Base-by-base conservation (phyloP, 768 basidiomycete genomes). In the Suillus fuscotomentosus region DNA sequence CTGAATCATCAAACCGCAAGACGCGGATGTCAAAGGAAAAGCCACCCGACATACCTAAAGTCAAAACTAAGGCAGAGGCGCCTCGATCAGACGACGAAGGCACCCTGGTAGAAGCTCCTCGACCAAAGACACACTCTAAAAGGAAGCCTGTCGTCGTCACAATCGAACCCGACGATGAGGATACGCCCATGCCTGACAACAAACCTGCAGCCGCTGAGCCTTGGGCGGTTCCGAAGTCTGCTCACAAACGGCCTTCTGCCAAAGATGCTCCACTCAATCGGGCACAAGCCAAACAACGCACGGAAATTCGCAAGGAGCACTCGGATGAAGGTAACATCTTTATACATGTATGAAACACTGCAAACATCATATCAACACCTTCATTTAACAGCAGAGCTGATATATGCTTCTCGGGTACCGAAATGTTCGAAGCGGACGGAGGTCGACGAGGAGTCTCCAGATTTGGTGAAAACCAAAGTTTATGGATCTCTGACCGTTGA, bases 21-120 rank as follows among this genome's bases (percentile, higher is more conserved):
- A 9, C 17, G 17, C 38, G 38, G 39, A 36, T 11, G 5, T 17
- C 41, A 17, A 59, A 42, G 41, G 27, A 22, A 62, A 34, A 60
- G 24, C 4, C 31, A 43, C 60, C 56, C 10, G 60, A 22, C 42
- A 45, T n/a, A 51, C 48, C 36, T 8, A 64, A 47, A 61, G 3
- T 50, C 5, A 73, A 69, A 43, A 13, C 60, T 38, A 69, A 50
- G 20, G 38, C 34, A 5, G 13, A 60, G 38, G 20, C 39, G 17
- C 22, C 24, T 22, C 65, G 60, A 61, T n/a, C 38, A 75, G 74
- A 75, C 48, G 75, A 75, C 39, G 75, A 76, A 10, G 61, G 34
- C 47, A 72, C 68, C 2, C 70, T 75, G 1, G 72, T 73, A 13
- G 73, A 75, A 10, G 66, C 64, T 11, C 72, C 66, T 0, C 69